These are phyloP conservation scores for Cutaneotrichosporon dermatis DNA, from an alignment of 1,284 basidiomycete species.

Conservation along the genomic window DNA sequence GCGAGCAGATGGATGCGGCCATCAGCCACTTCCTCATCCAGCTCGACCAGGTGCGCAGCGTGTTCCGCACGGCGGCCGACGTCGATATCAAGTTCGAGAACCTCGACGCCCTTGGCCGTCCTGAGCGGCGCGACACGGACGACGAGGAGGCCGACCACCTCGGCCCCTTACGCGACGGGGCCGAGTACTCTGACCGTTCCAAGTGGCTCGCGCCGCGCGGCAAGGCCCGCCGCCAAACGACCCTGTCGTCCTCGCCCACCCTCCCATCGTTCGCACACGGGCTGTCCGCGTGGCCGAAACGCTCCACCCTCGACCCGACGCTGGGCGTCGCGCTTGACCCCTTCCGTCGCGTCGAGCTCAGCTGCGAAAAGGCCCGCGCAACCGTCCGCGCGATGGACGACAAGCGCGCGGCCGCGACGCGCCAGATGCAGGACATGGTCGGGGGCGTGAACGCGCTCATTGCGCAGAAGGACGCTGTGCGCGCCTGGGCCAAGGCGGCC, in stretches of 20 bases:
- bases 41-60: constrained; percentile 28
- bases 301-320: constrained; percentile 29
- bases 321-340: constrained; percentile 28
- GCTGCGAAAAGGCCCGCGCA: constrained; percentile 14
- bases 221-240: constrained; percentile 6
- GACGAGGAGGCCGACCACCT: constrained; percentile 10
- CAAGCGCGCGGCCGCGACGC: constrained; percentile 8
- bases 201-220: background rate
- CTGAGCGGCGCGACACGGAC: background rate
- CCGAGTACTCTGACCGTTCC: background rate
- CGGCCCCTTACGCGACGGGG: background rate
- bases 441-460: constrained; percentile 22
- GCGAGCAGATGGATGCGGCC: constrained; percentile 21
- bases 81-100: constrained; percentile 27
- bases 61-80: constrained; percentile 27
- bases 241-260: constrained; percentile 6
- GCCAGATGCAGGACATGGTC: constrained; percentile 24
- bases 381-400: constrained; percentile 7
- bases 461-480: constrained; percentile 28
- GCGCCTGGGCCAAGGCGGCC: constrained; percentile 23
- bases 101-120: constrained; percentile 13
- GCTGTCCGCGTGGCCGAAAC: constrained; percentile 26
- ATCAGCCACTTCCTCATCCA: constrained; percentile 31
- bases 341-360: constrained; percentile 24
- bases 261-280: constrained; percentile 15